phyloP scores from a whole-genome alignment of 108 stramenopile genomes.

The Mediolabrus comicus region DNA sequence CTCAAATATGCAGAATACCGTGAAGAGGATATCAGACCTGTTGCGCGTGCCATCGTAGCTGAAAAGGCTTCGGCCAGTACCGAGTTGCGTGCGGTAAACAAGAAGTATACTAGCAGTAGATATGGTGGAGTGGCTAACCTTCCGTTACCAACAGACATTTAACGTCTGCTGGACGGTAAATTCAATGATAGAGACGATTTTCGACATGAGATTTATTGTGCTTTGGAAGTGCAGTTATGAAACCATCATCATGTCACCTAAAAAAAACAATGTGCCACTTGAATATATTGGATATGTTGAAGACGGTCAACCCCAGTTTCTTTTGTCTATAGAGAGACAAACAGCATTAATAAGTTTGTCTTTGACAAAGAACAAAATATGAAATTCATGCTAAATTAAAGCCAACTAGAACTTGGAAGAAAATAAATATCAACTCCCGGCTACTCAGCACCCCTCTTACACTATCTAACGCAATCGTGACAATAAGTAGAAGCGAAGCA shows the following conservation, averaged over 20 bases:
- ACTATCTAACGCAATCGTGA: no score
- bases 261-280: not conserved
- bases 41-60: slow-evolving; percentile 63
- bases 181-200: not conserved
- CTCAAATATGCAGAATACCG: slow-evolving; percentile 76
- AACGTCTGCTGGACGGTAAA: not conserved
- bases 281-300: not conserved
- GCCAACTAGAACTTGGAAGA: no score
- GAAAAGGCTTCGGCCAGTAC: slow-evolving; percentile 33
- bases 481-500: no score
- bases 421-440: no score
- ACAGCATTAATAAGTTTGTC: no score
- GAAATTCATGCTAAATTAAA: slow-evolving; percentile 2
- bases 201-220: not conserved
- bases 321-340: no score
- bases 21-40: slow-evolving; percentile 73
- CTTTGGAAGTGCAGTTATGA: slow-evolving; percentile 1
- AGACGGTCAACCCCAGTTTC: no score
- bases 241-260: no score
- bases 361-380: not conserved
- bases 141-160: slow-evolving; percentile 39
- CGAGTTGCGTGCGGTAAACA: slow-evolving; percentile 59
- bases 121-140: slow-evolving; percentile 63
- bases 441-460: no score
- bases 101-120: slow-evolving; percentile 63